Conservation (phyloP, 129 eudicot genomes). For the Tagetes patula region DNA sequence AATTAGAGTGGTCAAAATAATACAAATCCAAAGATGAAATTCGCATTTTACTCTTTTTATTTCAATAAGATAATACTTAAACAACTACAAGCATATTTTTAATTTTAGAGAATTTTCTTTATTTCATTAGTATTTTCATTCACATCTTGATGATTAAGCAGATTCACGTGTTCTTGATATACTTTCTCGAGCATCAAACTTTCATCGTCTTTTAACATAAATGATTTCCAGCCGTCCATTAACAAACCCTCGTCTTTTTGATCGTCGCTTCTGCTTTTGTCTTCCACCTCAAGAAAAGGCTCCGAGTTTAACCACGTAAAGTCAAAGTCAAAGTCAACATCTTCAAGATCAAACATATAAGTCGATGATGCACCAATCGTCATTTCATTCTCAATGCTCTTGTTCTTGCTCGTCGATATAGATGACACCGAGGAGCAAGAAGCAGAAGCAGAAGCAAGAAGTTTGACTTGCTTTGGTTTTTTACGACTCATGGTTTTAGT, state of each 20-base stretch:
- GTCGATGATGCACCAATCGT: slow-evolving; percentile 24
- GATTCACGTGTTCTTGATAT: slow-evolving; percentile 23
- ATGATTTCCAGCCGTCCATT: slow-evolving; percentile 21
- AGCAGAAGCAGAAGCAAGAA: not conserved
- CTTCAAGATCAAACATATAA: slow-evolving; percentile 20
- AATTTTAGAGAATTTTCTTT: not conserved
- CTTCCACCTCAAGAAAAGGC: slow-evolving; percentile 24
- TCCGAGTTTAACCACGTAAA: slow-evolving; percentile 27
- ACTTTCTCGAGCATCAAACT: slow-evolving; percentile 27
- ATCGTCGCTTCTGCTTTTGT: slow-evolving; percentile 10
- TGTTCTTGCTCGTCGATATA: slow-evolving; percentile 2
- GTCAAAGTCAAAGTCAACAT: slow-evolving; percentile 33
- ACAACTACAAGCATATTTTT: not conserved
- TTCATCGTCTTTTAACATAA: slow-evolving; percentile 24
- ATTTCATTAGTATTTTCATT: not conserved
- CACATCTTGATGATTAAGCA: slow-evolving; percentile 17
- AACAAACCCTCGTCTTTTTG: not conserved
- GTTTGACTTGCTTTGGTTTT: slow-evolving; percentile 27
- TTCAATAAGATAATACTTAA: too few relatives aligned
- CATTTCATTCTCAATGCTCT: slow-evolving; percentile 6
- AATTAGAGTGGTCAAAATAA: too few relatives aligned
- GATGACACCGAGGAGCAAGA: not conserved
- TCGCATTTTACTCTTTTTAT: too few relatives aligned
- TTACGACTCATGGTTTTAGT: not conserved
- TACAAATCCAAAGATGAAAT: too few relatives aligned